Base-by-base conservation (phyloP, 2,329 filamentous ascomycete species). In the Gnomoniopsis smithogilvyi region DNA sequence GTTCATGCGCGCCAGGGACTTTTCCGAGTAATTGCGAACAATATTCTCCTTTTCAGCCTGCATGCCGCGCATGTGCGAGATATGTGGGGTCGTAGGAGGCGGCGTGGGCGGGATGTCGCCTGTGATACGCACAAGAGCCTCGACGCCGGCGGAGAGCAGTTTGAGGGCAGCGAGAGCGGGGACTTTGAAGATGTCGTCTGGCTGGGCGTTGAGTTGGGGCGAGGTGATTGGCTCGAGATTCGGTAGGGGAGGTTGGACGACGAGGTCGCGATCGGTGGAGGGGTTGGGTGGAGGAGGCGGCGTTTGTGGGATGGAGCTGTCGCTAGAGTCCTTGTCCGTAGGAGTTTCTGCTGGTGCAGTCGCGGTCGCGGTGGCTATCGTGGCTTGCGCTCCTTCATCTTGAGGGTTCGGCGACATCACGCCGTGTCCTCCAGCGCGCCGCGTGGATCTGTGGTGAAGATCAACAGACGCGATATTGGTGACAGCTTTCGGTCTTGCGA, bases 31-130 rank as follows among this genome's bases (percentile, higher is more conserved):
- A 56, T 80, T 81, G 45, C 84, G 77, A 60, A 80, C 80, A 58
- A 87, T 84, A 54, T 77, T 82, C 58, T 81, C 80, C 69, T 87
- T 87, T 67, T 87, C 85, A 24, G 78, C 78, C 66, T 85, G 81
- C 77, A 88, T 82, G 33, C 79, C 82, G 62, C 78, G 79, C 83
- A 88, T 85, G 68, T 86, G 79, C 22, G 88, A 86, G n/a, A 86
- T 82, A 2, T 80, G 81, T 0, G 84, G 84, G 24, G 80, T 81
- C 55, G 80, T 81, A 2, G 87, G 82, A 6, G 89, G 88, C 57
- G 89, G 90, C n/a, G 88, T 95, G 17, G 89, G 89, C 22, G 90
- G 91, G 14, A 95, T 80, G 68, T 96, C 91, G 68, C 90, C 89
- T 1, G 89, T 91, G 60, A 88, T 79, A 63, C 83, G 82, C 30